Evolutionary conservation across 441 rosid species (phyloP).

Genomic region (Erysimum cheiri): DNA sequence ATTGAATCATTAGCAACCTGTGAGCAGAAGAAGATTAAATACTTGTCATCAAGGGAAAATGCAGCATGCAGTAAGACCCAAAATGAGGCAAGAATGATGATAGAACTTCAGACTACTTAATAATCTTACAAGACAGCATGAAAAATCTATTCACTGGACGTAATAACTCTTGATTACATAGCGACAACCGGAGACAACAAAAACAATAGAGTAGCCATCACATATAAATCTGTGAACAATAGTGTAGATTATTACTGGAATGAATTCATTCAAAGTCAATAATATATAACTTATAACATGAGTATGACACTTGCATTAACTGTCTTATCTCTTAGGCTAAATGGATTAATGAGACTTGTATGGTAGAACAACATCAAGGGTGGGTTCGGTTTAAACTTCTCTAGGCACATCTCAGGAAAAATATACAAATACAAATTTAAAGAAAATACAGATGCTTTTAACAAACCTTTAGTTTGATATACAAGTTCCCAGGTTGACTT

Average conservation of each 20-base stretch:
- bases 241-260: neutral
- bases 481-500: constrained; percentile 74
- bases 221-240: constrained; percentile 12
- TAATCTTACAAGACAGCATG: constrained; percentile 15
- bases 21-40: constrained; percentile 37
- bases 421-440: constrained; percentile 14
- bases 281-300: neutral
- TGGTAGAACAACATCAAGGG: constrained; percentile 22
- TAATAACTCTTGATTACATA: constrained; percentile 23
- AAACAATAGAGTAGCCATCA: constrained; percentile 31
- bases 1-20: constrained; percentile 82
- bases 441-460: constrained; percentile 32
- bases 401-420: constrained; percentile 19
- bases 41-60: constrained; percentile 11
- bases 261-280: constrained; percentile 1
- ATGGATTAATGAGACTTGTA: constrained; percentile 25
- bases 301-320: constrained; percentile 8
- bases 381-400: constrained; percentile 5
- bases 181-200: constrained; percentile 2
- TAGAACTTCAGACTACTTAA: neutral
- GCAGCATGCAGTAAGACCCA: constrained; percentile 16
- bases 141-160: constrained; percentile 14
- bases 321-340: constrained; percentile 22
- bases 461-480: constrained; percentile 78
- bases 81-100: constrained; percentile 18